phyloP scores from a whole-genome alignment of 345 rosid species.

The Eucalyptus paniculata region DNA sequence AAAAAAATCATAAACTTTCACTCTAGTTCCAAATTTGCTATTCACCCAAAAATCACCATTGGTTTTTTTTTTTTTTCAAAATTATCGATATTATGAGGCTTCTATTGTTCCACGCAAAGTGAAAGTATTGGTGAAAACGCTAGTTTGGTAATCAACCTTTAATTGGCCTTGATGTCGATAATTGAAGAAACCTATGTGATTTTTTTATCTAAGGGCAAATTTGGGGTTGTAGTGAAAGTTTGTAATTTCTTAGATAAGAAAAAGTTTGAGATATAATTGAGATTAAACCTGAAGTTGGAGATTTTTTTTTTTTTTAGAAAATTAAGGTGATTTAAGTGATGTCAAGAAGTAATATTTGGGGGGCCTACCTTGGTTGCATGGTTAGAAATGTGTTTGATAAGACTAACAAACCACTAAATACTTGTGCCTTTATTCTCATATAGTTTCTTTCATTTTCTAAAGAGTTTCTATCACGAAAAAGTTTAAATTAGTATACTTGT shows the following conservation, averaged over 20 bases:
- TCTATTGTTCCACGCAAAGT: too few species aligned
- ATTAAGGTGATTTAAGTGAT: not conserved
- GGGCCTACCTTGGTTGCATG: not conserved
- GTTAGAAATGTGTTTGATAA: not conserved
- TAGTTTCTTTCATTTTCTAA: not conserved
- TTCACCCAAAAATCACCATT: not conserved
- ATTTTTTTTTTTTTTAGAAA: not conserved
- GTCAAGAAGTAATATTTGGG: not conserved
- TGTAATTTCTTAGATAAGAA: not conserved
- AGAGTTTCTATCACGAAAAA: too few species aligned
- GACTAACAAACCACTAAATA: not conserved
- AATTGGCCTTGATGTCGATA: not conserved
- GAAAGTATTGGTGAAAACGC: not conserved
- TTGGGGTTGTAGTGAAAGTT: not conserved
- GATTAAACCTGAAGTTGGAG: not conserved
- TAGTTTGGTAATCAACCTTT: not conserved
- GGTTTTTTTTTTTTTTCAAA: too few species aligned
- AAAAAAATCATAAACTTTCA: too few species aligned
- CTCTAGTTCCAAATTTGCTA: too few species aligned
- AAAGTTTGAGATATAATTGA: not conserved
- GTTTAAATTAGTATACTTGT: too few species aligned
- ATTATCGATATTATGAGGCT: not conserved
- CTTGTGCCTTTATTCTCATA: not conserved
- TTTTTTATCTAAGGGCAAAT: not conserved
- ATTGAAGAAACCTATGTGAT: not conserved